These are phyloP conservation scores for Epichloe sylvatica DNA, from an alignment of 2,329 filamentous ascomycete genomes.

Conservation along the genomic window DNA sequence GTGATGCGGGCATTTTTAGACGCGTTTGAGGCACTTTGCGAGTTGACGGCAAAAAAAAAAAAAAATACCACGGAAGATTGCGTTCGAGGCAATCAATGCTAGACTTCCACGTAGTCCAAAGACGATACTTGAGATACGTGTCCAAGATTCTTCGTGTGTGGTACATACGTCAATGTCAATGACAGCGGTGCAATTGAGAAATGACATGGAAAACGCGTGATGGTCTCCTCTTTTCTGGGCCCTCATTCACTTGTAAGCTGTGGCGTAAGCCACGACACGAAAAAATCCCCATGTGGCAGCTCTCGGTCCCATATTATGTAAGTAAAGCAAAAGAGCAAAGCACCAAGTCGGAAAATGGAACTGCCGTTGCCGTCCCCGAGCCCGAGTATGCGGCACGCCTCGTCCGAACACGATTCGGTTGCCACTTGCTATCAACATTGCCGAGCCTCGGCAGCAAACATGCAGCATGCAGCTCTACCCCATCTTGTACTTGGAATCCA, in stretches of 20 bases:
- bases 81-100: background rate
- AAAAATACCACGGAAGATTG: background rate
- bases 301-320: too few species aligned
- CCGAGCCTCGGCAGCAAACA: background rate
- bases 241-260: background rate
- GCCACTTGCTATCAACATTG: too few species aligned
- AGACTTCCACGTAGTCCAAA: background rate
- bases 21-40: background rate
- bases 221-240: background rate
- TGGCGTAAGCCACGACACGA: background rate
- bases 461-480: background rate
- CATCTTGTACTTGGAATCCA: background rate
- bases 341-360: background rate
- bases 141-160: background rate
- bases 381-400: too few species aligned
- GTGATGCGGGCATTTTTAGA: background rate
- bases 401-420: too few species aligned
- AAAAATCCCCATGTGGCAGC: background rate
- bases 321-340: background rate
- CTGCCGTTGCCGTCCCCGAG: background rate
- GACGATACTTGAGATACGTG: background rate
- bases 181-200: background rate
- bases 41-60: background rate
- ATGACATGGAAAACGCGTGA: background rate
- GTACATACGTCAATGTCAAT: background rate